Evolutionary conservation across 495 filamentous ascomycete genomes (phyloP).

Genomic region (Xanthoparmelia taractica): DNA sequence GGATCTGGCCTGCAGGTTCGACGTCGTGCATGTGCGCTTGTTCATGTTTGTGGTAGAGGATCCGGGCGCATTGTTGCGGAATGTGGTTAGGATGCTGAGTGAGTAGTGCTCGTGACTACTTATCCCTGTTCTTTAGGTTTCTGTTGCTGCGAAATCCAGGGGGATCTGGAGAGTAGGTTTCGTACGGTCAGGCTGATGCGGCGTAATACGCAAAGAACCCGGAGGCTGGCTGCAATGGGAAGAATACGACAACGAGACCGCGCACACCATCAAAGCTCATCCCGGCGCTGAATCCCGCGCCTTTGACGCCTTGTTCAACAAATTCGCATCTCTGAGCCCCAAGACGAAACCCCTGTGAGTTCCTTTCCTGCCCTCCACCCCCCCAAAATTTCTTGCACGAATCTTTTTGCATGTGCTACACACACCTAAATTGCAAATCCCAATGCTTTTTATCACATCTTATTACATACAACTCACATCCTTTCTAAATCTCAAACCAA

Average conservation of each 20-base stretch:
- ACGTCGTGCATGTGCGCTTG: constrained; percentile 1
- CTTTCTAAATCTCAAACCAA: too few species aligned
- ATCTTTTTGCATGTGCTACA: too few species aligned
- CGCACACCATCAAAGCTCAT: not conserved
- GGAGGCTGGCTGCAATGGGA: not conserved
- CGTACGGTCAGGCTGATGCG: not conserved
- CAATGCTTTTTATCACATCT: too few species aligned
- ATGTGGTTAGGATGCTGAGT: not conserved
- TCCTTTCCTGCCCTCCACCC: too few species aligned
- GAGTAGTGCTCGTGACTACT: not conserved
- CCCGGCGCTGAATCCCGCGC: not conserved
- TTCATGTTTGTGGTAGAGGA: not conserved
- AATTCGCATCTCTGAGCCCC: not conserved
- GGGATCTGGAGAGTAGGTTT: not conserved
- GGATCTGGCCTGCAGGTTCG: not conserved
- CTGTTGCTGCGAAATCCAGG: not conserved
- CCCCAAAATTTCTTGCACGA: not conserved
- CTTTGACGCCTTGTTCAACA: not conserved
- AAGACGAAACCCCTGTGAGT: not conserved
- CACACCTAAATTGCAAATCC: too few species aligned
- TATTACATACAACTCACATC: too few species aligned
- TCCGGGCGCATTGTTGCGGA: not conserved
- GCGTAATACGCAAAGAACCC: not conserved
- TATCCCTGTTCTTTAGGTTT: too few species aligned
- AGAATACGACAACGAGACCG: not conserved